Percentiles rank a stretch among this genome's conserved stretches.
Evolutionary conservation across 768 basidiomycete species (phyloP).

Genomic region (Mycena galopus): DNA sequence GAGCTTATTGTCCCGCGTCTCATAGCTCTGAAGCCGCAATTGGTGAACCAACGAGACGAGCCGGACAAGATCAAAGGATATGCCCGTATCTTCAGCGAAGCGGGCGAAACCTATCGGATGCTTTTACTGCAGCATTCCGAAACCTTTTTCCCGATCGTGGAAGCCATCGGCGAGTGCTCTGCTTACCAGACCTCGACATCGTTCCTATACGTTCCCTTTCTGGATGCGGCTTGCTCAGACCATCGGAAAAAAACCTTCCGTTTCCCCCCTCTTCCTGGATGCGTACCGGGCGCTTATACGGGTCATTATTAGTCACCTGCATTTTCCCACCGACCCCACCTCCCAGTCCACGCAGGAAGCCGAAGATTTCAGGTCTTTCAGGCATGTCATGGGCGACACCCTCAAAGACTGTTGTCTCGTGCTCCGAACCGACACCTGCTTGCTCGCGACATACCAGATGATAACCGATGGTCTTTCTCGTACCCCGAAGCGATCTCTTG

Average conservation of each 20-base stretch:
- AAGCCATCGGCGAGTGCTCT: slow-evolving; percentile 94
- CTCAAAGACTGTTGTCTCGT: slow-evolving; percentile 98
- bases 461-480: slow-evolving; percentile 81
- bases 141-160: slow-evolving; percentile 94
- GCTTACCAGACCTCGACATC: slow-evolving; percentile 94
- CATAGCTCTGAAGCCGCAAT: slow-evolving; percentile 74
- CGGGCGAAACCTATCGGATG: slow-evolving; percentile 94
- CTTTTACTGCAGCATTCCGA: slow-evolving; percentile 91
- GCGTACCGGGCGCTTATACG: slow-evolving; percentile 88
- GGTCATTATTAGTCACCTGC: slow-evolving; percentile 90
- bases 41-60: slow-evolving; percentile 77
- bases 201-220: slow-evolving; percentile 98
- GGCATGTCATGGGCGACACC: slow-evolving; percentile 99
- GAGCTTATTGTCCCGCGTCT: slow-evolving; percentile 90
- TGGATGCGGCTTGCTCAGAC: slow-evolving; percentile 98
- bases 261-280: slow-evolving; percentile 82
- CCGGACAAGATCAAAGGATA: slow-evolving; percentile 90
- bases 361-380: slow-evolving; percentile 94
- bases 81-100: slow-evolving; percentile 95
- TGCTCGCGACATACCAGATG: slow-evolving; percentile 84
- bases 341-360: slow-evolving; percentile 84
- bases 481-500: slow-evolving; percentile 73
- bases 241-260: slow-evolving; percentile 80
- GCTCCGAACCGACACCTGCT: slow-evolving; percentile 87
- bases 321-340: slow-evolving; percentile 84